phyloP scores from a whole-genome alignment of 1,284 basidiomycete species.

The Heterobasidion irregulare region DNA sequence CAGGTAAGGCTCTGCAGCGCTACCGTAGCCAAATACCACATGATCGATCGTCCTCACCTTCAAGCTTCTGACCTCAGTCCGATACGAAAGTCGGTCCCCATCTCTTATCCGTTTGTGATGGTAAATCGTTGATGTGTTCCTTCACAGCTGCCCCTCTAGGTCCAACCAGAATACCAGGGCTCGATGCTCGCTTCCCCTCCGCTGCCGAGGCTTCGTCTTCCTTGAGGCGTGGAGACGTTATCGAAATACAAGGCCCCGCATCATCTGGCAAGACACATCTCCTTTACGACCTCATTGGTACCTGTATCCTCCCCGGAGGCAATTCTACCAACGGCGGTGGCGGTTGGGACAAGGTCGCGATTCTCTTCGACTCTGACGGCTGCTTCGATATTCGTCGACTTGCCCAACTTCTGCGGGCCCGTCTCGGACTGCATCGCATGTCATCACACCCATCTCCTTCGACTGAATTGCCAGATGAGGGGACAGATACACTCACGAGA shows the following conservation, averaged over 20 bases:
- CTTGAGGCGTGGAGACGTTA: slow-evolving; percentile 46
- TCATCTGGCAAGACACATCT: slow-evolving; percentile 70
- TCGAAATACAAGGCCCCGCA: slow-evolving; percentile 70
- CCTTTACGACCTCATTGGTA: slow-evolving; percentile 54
- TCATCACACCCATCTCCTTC: slow-evolving; percentile 10
- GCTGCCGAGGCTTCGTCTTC: slow-evolving; percentile 11
- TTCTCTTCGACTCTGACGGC: slow-evolving; percentile 62
- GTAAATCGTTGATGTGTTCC: slow-evolving; percentile 1
- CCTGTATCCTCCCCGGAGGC: slow-evolving; percentile 44
- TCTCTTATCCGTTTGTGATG: not conserved
- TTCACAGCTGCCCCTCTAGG: slow-evolving; percentile 18
- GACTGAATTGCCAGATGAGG: slow-evolving; percentile 5
- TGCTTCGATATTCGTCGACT: slow-evolving; percentile 53
- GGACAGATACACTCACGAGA: slow-evolving; percentile 12
- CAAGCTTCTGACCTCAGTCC: not conserved
- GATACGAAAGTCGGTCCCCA: slow-evolving; percentile 1
- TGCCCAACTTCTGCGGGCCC: slow-evolving; percentile 34
- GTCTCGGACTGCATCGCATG: not conserved
- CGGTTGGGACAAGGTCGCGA: slow-evolving; percentile 55
- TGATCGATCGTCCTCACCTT: not conserved
- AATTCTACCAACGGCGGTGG: slow-evolving; percentile 20
- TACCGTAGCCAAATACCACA: not conserved
- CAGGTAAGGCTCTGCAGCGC: slow-evolving; percentile 20
- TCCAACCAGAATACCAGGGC: slow-evolving; percentile 20
- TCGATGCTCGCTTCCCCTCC: slow-evolving; percentile 21